Evolutionary conservation across 306 rosid genomes (phyloP), one percentile per base, ranked within the genome.

Genomic region (Canavalia gladiata): DNA sequence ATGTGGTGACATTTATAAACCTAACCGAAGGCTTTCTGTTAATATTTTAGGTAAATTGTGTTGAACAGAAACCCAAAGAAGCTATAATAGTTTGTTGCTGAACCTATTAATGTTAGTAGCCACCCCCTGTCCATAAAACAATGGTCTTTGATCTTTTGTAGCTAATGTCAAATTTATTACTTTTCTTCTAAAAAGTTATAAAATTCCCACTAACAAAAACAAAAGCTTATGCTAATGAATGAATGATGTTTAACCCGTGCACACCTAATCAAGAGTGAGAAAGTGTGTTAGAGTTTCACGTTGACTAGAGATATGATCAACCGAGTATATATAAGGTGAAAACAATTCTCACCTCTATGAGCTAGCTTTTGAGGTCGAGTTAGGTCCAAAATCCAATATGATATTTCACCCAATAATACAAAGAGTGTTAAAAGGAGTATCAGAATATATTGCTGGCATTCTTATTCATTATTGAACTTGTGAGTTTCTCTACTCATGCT

Each of bases 41-140:
- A 41, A 18, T 10, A 37, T 35, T 76, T 47, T 76, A 43, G 76
- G 51, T 69, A 12, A 54, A 8, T 59, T 28, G 12, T 55, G 46
- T 31, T 28, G 57, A 74, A 25, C 29, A 11, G 41, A 10, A 74
- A 42, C 54, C 57, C 1, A 28, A 6, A 25, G 65, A 47, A 66
- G 31, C 31, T 39, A 12, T 74, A 13, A 12, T 74, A 13, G 33
- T 75, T 59, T 75, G 30, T 59, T 31, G 9, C 43, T 29, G 65
- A 65, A 30, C 29, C 8, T 62, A 62, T 62, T 62, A 34, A 34
- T 62, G 28, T 34, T 34, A 1, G 28, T 62, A 35, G 25, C 5
- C 25, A 31, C 42, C 10, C 42, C 18, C 18, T 31, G 42, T 60
- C 25, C 25, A 33, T 60, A 13, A 30, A 10, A 7, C 3, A 55